These are phyloP conservation scores for Stephanocyclus meneghinianus DNA, from an alignment of 352 stramenopile genomes.

Conservation along the genomic window DNA sequence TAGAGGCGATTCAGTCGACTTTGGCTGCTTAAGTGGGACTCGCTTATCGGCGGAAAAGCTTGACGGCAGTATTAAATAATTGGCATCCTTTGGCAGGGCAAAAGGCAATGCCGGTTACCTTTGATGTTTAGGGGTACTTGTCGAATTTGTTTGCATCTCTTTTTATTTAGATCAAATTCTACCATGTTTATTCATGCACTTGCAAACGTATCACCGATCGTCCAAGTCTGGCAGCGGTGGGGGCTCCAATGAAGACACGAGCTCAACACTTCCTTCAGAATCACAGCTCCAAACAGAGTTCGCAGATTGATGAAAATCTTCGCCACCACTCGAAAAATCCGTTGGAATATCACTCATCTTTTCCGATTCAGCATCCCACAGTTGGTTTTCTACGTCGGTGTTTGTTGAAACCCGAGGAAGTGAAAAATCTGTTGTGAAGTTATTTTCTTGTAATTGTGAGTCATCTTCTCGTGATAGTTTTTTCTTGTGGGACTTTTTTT, in stretches of 20 bases:
- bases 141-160: no score
- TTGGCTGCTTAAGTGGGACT: no score
- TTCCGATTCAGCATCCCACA: not conserved
- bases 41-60: no score
- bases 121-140: no score
- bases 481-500: not conserved
- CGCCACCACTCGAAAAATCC: not conserved
- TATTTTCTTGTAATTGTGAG: not conserved
- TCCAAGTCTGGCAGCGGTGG: slow-evolving; percentile 11
- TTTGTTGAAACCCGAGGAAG: not conserved
- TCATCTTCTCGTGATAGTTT: not conserved
- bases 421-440: not conserved
- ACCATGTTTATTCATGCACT: not conserved
- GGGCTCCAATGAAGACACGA: slow-evolving; percentile 3
- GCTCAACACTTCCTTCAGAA: not conserved
- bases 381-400: not conserved
- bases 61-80: no score
- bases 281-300: not conserved
- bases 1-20: no score
- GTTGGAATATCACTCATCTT: not conserved
- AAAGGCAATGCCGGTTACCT: no score
- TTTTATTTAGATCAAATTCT: no score
- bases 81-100: no score
- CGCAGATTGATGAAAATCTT: not conserved
- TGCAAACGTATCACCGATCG: not conserved